phyloP scores from a whole-genome alignment of 768 basidiomycete genomes.

The Pleurotus sapidus region DNA sequence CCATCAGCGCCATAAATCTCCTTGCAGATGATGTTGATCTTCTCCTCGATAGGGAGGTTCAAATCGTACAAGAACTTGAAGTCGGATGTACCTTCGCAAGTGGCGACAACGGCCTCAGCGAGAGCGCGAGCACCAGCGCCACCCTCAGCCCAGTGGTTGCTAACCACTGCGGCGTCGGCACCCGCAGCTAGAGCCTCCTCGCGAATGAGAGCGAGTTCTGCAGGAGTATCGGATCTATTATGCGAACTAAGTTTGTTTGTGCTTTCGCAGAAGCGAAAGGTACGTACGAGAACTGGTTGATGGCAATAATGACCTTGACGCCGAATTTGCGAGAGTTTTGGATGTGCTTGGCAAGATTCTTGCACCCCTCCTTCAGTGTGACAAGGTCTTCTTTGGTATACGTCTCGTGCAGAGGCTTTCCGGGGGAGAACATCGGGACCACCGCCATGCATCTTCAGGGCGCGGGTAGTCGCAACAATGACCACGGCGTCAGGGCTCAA shows the following conservation, averaged over 20 bases:
- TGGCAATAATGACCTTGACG: conserved; percentile 91
- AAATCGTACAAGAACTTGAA: conserved; percentile 96
- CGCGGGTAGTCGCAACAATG: conserved; percentile 96
- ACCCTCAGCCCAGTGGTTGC: conserved; percentile 97
- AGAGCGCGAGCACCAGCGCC: conserved; percentile 87
- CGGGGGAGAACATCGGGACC: conserved; percentile 95
- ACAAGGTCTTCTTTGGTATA: conserved; percentile 94
- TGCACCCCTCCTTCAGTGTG: conserved; percentile 86
- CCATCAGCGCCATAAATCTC: conserved; percentile 95
- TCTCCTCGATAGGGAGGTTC: conserved; percentile 77
- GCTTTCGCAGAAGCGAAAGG: neutral
- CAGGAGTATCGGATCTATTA: conserved; percentile 79
- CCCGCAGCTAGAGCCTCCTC: conserved; percentile 79
- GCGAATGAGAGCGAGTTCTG: conserved; percentile 85
- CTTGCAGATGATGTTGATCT: conserved; percentile 83
- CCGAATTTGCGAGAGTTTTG: conserved; percentile 95
- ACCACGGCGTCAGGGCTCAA: conserved; percentile 92
- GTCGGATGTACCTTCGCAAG: conserved; percentile 76
- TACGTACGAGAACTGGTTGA: conserved; percentile 93
- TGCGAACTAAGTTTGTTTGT: conserved; percentile 1
- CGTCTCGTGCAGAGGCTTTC: conserved; percentile 89
- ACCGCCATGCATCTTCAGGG: conserved; percentile 99
- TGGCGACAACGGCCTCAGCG: conserved; percentile 87
- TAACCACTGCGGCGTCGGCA: conserved; percentile 92
- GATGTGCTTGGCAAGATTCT: conserved; percentile 92